Evolutionary conservation across 2,329 filamentous ascomycete genomes (phyloP), one percentile per base, ranked within the genome.

Genomic region (Plenodomus lindquistii): DNA sequence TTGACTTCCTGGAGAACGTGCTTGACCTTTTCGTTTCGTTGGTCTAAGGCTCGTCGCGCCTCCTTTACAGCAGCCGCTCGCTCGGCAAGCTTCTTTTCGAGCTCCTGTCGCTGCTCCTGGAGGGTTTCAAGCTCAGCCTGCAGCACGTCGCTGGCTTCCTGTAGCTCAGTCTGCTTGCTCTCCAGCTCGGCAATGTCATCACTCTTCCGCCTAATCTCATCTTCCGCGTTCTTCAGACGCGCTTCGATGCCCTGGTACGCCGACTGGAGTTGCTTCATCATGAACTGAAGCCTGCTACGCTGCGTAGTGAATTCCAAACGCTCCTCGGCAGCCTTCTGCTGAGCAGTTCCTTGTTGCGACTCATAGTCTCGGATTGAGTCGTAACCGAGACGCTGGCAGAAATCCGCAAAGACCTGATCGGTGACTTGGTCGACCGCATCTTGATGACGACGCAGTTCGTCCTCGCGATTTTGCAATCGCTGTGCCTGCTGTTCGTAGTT

Each of bases 291-390:
- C 43, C 77, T 80, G 51, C 80, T 84, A 59, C 81, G 82, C 69
- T 99, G 94, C 3, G 88, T 85, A 46, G 87, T 88, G 62, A 96
- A 97, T 58, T 92, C 86, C 44, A 89, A 85, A 54, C 90, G 90
- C 77, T 92, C 92, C 72, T 94, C 86, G 0, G 87, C 86, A 37
- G 89, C 89, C 69, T 97, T 91, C 70, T 96, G 90, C 72, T 97
- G 92, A 40, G 96, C 78, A 36, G 88, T 91, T 40, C 94, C 93
- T 73, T 97, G 94, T 59, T 95, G 92, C 20, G 88, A 88, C 69
- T 97, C 91, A 65, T 97, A 99, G 48, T 91, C 89, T 49, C 93
- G 89, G 56, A 99, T 95, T 63, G 95, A 87, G 48, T 84, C 81
- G 70, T 96, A 97, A 0, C 92, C 91, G 17, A 97, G 84, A 46